Conservation (phyloP, 805 yeast species). For the Spathaspora hagerdaliae region DNA sequence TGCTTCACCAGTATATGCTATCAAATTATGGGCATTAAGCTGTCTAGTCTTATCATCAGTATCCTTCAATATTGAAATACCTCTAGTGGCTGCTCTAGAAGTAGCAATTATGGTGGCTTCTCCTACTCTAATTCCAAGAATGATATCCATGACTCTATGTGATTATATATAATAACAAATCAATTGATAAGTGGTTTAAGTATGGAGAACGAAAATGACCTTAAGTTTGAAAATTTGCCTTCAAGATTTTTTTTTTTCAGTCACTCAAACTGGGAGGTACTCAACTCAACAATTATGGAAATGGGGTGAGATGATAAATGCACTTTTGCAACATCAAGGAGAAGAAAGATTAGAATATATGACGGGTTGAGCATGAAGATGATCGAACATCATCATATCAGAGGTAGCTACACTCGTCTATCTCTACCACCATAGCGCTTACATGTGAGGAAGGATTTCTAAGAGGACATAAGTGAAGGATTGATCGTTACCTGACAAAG, state of each 20-base stretch:
- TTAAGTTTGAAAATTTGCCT: not conserved
- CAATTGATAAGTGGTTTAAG: not conserved
- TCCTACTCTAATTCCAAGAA: slow-evolving; percentile 78
- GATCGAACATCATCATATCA: no score
- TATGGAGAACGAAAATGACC: not conserved
- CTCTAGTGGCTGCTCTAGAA: slow-evolving; percentile 88
- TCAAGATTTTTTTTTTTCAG: not conserved
- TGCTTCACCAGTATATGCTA: slow-evolving; percentile 93
- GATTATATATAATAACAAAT: not conserved
- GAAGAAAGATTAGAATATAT: no score
- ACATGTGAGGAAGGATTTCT: no score
- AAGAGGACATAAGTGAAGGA: no score
- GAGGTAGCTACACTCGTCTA: no score
- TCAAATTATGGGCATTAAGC: slow-evolving; percentile 69
- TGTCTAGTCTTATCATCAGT: slow-evolving; percentile 47
- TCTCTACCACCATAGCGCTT: no score
- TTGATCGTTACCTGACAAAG: no score
- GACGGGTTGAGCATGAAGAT: no score
- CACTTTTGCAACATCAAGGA: no score
- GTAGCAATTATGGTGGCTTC: slow-evolving; percentile 87
- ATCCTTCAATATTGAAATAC: slow-evolving; percentile 39
- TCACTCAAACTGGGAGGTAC: no score
- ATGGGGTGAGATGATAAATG: no score
- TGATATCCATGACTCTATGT: slow-evolving; percentile 66
- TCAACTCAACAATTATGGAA: no score